Base-by-base conservation (phyloP, 805 yeast genomes). In the Lachancea meyersii region DNA sequence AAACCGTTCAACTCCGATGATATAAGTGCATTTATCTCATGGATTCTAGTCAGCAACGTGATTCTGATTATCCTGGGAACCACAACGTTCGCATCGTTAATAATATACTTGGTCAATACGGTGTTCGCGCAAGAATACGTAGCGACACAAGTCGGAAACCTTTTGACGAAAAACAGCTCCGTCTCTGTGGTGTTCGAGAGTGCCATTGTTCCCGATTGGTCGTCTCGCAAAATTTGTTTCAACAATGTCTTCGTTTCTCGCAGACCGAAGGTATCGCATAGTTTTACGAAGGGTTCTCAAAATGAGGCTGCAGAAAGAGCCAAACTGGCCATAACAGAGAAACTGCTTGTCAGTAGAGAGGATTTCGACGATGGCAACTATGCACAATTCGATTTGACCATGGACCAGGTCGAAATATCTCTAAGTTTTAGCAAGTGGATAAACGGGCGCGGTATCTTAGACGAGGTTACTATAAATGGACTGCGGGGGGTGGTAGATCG, bases 131-230 rank as follows among this genome's bases (percentile, higher is more conserved):
- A 91, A 58, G 96, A 91, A 55, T 75, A 80, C 41, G 81, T 91
- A 22, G 97, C 97, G 1, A 70, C 81, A 36, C 72, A 75, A 51
- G 70, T 89, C 23, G 97, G 97, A 8, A 85, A 85, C 54, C 65
- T 85, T 45, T 75, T 93, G 43, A 89, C 97, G 5, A 76, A 76
- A 47, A 93, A 88, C 56, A 79, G 94, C 1, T 84, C 86, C 8
- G 65, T 89, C 48, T 77, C 82, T 0, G 96, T 93, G 7, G 80
- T 86, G 0, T 93, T 93, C 56, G 97, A 91, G 59, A 82, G 79
- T 59, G 98, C 97, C 1, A 85, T 91, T 44, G 94, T 88, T 5
- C 97, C 97, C 0, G 87, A 86, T 43, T 89, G 96, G 96, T 73
- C 80, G 31, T 86, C 83, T 49, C 94, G 96, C 1, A 83, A 79